Conservation (phyloP, 2,329 filamentous ascomycete species). For the Macrophomina phaseolina region DNA sequence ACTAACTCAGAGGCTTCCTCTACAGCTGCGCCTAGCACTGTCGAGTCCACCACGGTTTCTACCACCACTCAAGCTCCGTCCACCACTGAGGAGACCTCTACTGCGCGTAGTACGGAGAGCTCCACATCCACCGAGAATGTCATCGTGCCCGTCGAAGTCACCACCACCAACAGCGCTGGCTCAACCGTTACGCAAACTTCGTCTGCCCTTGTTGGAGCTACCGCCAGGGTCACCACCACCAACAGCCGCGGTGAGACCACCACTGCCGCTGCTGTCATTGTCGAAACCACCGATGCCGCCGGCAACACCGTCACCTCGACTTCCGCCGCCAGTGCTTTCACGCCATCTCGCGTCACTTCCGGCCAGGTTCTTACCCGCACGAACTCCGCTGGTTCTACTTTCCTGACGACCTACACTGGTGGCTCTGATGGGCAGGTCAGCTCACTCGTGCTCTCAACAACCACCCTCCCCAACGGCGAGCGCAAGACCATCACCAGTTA, state of each 20-base stretch:
- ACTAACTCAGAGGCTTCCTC: slow-evolving; percentile 16
- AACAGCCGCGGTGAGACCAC: slow-evolving; percentile 46
- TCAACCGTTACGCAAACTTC: slow-evolving; percentile 44
- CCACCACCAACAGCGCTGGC: slow-evolving; percentile 47
- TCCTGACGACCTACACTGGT: slow-evolving; percentile 56
- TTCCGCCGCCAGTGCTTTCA: slow-evolving; percentile 37
- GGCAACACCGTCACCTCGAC: slow-evolving; percentile 47
- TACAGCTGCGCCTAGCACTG: slow-evolving; percentile 24
- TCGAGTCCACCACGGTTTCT: slow-evolving; percentile 11
- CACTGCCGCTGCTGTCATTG: slow-evolving; percentile 45
- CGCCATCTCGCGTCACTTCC: slow-evolving; percentile 33
- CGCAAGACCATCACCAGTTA: slow-evolving; percentile 52
- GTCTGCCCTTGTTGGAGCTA: slow-evolving; percentile 47
- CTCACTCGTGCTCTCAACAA: slow-evolving; percentile 46
- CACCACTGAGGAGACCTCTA: slow-evolving; percentile 15
- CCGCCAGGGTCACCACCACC: slow-evolving; percentile 48
- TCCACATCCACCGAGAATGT: slow-evolving; percentile 35
- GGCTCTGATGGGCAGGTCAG: slow-evolving; percentile 46
- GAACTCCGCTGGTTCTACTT: slow-evolving; percentile 46
- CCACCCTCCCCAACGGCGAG: slow-evolving; percentile 39
- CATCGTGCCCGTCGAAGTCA: slow-evolving; percentile 47
- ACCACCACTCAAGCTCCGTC: slow-evolving; percentile 12
- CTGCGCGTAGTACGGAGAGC: slow-evolving; percentile 1
- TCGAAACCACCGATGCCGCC: slow-evolving; percentile 45
- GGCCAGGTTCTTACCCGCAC: slow-evolving; percentile 53